A percentile compares a stretch with the other conserved stretches of the same genome.
Evolutionary conservation across 2,329 filamentous ascomycete species (phyloP).

Genomic region (Colletotrichum cuscutae): DNA sequence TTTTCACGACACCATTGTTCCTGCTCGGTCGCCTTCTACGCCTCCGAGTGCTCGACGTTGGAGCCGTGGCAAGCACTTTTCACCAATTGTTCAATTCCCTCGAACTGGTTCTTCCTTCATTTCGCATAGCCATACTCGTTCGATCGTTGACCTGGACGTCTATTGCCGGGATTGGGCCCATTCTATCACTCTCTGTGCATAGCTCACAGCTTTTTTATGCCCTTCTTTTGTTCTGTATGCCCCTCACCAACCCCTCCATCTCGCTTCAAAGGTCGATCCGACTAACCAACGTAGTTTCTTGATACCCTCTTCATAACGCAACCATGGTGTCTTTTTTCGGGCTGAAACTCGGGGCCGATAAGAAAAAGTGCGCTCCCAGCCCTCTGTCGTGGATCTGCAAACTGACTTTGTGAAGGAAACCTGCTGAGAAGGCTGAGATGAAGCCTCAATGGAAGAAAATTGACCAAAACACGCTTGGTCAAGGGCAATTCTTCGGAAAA

Average conservation of each 20-base stretch:
- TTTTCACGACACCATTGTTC: constrained; percentile 16
- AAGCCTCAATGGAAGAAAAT: constrained; percentile 43
- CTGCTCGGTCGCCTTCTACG: constrained; percentile 21
- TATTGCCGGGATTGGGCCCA: not conserved
- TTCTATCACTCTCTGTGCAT: constrained; percentile 16
- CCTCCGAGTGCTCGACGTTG: constrained; percentile 13
- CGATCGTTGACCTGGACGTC: constrained; percentile 14
- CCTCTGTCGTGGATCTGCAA: not conserved
- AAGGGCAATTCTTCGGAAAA: constrained; percentile 49
- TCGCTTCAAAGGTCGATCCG: not conserved
- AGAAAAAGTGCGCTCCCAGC: constrained; percentile 57
- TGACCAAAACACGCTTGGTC: constrained; percentile 46
- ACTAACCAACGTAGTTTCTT: constrained; percentile 18
- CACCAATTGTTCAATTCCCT: not conserved
- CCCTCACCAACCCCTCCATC: constrained; percentile 22
- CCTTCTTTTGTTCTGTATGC: constrained; percentile 26
- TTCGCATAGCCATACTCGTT: not conserved
- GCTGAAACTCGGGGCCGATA: constrained; percentile 64
- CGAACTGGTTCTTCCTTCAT: constrained; percentile 5
- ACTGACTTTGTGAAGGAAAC: constrained; percentile 29
- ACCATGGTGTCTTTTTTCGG: constrained; percentile 70
- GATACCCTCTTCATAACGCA: constrained; percentile 20
- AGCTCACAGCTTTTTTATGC: constrained; percentile 19
- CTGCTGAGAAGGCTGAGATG: constrained; percentile 37
- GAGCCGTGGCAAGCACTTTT: constrained; percentile 19